These are phyloP conservation scores for Colletotrichum sp. DNA, from an alignment of 2,329 filamentous ascomycete genomes.

Conservation along the genomic window DNA sequence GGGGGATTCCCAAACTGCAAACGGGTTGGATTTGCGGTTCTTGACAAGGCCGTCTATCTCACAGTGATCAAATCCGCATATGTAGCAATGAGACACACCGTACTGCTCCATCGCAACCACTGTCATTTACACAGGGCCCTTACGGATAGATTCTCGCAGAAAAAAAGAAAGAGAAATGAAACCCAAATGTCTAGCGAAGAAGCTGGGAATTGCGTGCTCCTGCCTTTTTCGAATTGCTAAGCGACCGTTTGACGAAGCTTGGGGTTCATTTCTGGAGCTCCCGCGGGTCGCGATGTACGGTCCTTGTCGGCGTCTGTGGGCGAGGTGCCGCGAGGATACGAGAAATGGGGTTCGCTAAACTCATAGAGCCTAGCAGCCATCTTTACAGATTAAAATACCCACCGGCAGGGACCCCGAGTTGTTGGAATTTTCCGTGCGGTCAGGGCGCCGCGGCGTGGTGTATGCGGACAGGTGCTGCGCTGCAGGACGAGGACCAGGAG, in stretches of 20 bases:
- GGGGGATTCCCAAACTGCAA: not conserved
- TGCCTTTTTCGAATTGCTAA: not conserved
- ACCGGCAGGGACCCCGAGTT: slow-evolving; percentile 10
- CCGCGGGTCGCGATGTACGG: not conserved
- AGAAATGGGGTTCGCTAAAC: slow-evolving; percentile 6
- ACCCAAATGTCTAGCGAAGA: not conserved
- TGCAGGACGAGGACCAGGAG: not conserved
- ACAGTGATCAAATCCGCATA: not conserved
- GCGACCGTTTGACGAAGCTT: not conserved
- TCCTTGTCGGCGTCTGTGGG: not conserved
- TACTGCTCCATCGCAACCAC: not conserved
- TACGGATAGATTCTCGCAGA: not conserved
- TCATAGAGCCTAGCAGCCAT: not conserved
- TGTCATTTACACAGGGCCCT: not conserved
- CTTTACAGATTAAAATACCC: not conserved
- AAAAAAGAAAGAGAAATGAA: not conserved
- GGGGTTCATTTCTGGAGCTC: not conserved
- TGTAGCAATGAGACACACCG: not conserved
- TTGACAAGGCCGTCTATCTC: not conserved
- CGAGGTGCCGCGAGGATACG: not conserved
- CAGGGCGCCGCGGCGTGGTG: not conserved
- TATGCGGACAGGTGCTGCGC: not conserved
- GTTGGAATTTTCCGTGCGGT: slow-evolving; percentile 7
- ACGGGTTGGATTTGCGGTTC: not conserved
- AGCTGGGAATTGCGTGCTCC: not conserved